Conservation (phyloP, 1,139 yeast genomes). For the Diutina ranongensis region DNA sequence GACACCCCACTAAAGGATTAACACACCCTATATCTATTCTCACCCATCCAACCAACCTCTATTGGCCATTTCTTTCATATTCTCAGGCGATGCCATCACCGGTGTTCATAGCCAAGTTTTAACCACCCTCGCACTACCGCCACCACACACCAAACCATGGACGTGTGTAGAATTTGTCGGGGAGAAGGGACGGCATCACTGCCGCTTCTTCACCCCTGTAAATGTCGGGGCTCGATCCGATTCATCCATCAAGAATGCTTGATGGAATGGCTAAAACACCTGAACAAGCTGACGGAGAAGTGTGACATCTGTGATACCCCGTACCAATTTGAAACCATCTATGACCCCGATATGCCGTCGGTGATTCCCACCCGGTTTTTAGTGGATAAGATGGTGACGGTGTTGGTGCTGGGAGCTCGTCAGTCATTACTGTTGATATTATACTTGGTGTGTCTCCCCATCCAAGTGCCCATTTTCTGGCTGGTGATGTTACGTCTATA, state of each 20-base stretch:
- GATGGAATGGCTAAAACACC: constrained; percentile 71
- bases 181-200: constrained; percentile 75
- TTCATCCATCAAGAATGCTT: constrained; percentile 90
- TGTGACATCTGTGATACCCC: constrained; percentile 88
- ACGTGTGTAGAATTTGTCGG: constrained; percentile 83
- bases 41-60: too few species aligned
- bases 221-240: constrained; percentile 86
- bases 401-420: constrained; percentile 16
- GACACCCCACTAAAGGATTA: too few species aligned
- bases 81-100: too few species aligned
- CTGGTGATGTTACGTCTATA: constrained; percentile 38
- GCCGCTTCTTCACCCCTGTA: constrained; percentile 87
- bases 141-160: background rate
- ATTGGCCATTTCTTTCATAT: too few species aligned
- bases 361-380: constrained; percentile 44
- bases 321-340: constrained; percentile 62
- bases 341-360: constrained; percentile 60
- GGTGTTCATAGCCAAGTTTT: too few species aligned
- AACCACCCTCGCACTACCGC: background rate
- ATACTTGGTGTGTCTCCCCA: constrained; percentile 27
- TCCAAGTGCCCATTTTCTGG: constrained; percentile 51
- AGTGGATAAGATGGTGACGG: constrained; percentile 24
- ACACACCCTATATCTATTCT: too few species aligned
- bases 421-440: constrained; percentile 20
- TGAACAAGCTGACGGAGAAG: constrained; percentile 46